Percentiles rank a stretch among this genome's conserved stretches.
Evolutionary conservation across 2,329 filamentous ascomycete genomes (phyloP).

Genomic region (Epichloe gansuensis): DNA sequence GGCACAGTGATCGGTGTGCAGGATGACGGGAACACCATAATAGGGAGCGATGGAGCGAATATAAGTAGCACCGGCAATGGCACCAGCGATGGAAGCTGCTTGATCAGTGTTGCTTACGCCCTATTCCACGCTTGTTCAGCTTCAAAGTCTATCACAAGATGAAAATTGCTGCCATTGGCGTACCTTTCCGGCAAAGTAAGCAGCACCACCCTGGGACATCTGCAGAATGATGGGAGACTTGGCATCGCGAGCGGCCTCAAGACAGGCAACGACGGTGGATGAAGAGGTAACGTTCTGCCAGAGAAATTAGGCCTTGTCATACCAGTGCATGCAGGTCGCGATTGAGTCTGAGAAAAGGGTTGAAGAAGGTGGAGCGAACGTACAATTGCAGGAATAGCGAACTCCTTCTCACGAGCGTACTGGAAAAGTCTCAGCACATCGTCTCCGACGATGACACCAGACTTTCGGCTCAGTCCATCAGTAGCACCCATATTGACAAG

Average conservation of each 20-base stretch:
- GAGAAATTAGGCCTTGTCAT: not conserved
- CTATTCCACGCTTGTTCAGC: constrained; percentile 17
- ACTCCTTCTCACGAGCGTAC: constrained; percentile 77
- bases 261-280: constrained; percentile 62
- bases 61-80: constrained; percentile 84
- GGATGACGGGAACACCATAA: constrained; percentile 83
- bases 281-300: constrained; percentile 79
- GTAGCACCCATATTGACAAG: constrained; percentile 21
- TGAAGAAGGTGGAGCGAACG: constrained; percentile 7
- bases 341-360: not conserved
- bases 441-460: constrained; percentile 42
- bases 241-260: constrained; percentile 88
- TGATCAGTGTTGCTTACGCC: constrained; percentile 73
- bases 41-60: constrained; percentile 75
- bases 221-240: constrained; percentile 91
- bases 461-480: constrained; percentile 37
- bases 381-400: constrained; percentile 72
- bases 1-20: constrained; percentile 97
- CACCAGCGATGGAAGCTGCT: constrained; percentile 76
- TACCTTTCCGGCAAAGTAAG: constrained; percentile 84
- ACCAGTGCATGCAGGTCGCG: not conserved
- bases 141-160: not conserved
- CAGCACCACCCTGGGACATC: constrained; percentile 84
- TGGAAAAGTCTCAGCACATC: constrained; percentile 61
- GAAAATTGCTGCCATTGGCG: not conserved